These are phyloP conservation scores for Coemansia sp. DNA, from an alignment of 192 early-diverging fungal genomes.

Conservation along the genomic window DNA sequence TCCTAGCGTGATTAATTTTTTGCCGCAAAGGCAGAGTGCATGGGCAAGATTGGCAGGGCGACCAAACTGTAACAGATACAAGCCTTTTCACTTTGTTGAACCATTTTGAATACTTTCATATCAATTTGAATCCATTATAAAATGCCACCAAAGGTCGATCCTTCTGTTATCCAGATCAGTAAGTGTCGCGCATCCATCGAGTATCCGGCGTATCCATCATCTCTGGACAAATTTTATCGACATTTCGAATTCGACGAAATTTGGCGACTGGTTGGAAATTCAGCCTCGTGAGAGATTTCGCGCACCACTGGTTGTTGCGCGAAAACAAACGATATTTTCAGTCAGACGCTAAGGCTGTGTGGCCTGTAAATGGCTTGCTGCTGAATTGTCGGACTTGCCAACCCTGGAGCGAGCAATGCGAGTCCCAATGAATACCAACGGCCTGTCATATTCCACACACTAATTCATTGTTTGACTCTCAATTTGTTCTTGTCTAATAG, in stretches of 20 bases:
- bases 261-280: constrained; percentile 16
- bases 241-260: constrained; percentile 9
- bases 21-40: background rate
- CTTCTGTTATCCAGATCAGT: constrained; percentile 70
- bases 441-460: background rate
- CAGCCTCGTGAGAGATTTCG: background rate
- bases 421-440: background rate
- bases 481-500: constrained; percentile 18
- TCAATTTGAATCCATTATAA: constrained; percentile 19
- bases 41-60: background rate
- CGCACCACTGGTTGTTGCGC: background rate
- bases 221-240: background rate
- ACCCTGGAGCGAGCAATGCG: background rate
- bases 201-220: constrained; percentile 3
- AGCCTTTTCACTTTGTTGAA: constrained; percentile 3
- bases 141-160: constrained; percentile 92
- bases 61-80: background rate
- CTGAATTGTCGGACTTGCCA: background rate
- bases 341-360: background rate
- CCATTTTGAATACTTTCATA: background rate
- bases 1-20: background rate
- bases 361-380: background rate
- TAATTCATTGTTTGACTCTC: background rate
- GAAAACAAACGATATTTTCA: background rate
- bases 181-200: constrained; percentile 37